Evolutionary conservation across 352 stramenopile species (phyloP), one percentile per base, ranked within the genome.

Genomic region (Pythium pyrilobum): DNA sequence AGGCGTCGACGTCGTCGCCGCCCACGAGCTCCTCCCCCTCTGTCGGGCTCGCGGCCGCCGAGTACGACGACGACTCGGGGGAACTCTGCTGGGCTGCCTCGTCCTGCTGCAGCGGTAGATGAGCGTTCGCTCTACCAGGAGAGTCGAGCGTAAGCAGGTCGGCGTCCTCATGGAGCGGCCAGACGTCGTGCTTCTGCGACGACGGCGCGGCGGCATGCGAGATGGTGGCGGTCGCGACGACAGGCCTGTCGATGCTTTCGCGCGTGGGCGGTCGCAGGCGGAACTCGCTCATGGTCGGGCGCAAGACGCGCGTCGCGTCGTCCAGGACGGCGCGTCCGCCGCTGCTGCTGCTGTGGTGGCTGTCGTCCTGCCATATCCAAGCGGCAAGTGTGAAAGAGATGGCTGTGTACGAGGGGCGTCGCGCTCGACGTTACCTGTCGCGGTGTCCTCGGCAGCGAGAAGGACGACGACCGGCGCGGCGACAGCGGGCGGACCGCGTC

Each of bases 401-500:
- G n/a, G n/a, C n/a, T n/a, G n/a, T n/a, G n/a, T n/a, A n/a, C n/a
- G n/a, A n/a, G n/a, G n/a, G n/a, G n/a, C n/a, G n/a, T n/a, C n/a
- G n/a, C n/a, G n/a, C n/a, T n/a, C n/a, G n/a, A n/a, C n/a, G n/a
- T 29, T 16, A 62, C 59, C 36, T 54, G 33, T 13, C 25, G 33
- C 5, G 49, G 45, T 12, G 47, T 32, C 15, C 36, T 27, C 4
- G 51, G 51, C 25, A 54, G 45, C 15, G 59, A 55, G 41, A 70
- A 72, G 12, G 66, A 74, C 24, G 38, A 33, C 16, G 60, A 48
- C 24, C 70, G 72, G 34, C 66, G 63, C 13, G 66, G 66, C 13
- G 66, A 71, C 12, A 56, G 25, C 18, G 58, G 18, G 10, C 25
- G 48, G 7, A 59, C 24, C 2, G 5, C 10, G 1, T 38, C 36